Percentiles rank a stretch among this genome's conserved stretches.
Conservation (phyloP, 192 early-diverging fungal species). For the Coemansia sp. region DNA sequence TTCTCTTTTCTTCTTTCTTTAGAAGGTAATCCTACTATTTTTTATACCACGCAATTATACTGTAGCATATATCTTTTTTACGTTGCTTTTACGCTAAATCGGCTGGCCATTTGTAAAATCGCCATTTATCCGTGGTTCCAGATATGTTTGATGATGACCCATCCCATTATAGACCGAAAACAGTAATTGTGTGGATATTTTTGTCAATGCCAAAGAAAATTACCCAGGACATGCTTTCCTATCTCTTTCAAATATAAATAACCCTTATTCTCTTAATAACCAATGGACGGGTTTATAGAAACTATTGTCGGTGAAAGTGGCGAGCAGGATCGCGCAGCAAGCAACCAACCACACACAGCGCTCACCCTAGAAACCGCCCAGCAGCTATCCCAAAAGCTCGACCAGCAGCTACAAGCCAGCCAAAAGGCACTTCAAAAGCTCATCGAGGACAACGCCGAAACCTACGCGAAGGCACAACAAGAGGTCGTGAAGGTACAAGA, state of each 20-base stretch:
- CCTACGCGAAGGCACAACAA: conserved; percentile 6
- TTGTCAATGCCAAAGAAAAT: neutral
- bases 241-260: neutral
- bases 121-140: too few relatives aligned
- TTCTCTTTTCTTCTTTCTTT: too few relatives aligned
- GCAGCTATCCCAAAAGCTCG: conserved; percentile 6
- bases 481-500: conserved; percentile 11
- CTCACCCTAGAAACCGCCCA: neutral
- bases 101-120: too few relatives aligned
- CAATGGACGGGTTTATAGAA: conserved; percentile 4
- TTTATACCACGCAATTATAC: too few relatives aligned
- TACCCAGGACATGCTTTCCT: neutral
- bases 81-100: too few relatives aligned
- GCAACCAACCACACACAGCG: neutral
- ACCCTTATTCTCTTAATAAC: neutral
- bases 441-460: conserved; percentile 5
- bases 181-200: neutral
- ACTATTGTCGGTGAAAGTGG: neutral
- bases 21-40: too few relatives aligned
- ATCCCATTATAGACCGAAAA: conserved; percentile 1
- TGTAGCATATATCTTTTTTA: too few relatives aligned
- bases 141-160: neutral
- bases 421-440: conserved; percentile 7
- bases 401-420: neutral
- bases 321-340: neutral